Percentiles rank a stretch among this genome's conserved stretches.
Conservation (phyloP, 495 filamentous ascomycete genomes). For the Astrothelium subdiscretum region DNA sequence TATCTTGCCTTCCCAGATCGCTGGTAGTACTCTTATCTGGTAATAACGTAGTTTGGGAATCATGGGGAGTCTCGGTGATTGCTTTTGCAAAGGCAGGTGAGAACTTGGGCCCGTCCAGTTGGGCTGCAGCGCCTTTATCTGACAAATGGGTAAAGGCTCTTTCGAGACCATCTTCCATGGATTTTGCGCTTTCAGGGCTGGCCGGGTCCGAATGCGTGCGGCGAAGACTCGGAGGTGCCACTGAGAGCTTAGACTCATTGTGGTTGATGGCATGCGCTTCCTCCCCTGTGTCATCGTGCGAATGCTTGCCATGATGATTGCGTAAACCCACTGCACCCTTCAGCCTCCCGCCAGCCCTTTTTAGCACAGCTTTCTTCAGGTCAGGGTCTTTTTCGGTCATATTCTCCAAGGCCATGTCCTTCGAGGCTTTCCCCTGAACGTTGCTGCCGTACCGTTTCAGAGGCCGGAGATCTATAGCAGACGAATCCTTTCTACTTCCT, state of each 20-base stretch:
- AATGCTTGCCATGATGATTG: slow-evolving; percentile 32
- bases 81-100: slow-evolving; percentile 11
- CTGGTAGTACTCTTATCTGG: neutral
- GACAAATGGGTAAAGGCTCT: neutral
- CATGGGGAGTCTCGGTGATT: slow-evolving; percentile 15
- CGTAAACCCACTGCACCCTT: slow-evolving; percentile 65
- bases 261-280: neutral
- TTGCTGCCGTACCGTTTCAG: slow-evolving; percentile 32
- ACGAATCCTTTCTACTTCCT: slow-evolving; percentile 40
- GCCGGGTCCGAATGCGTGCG: neutral
- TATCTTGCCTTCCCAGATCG: slow-evolving; percentile 4
- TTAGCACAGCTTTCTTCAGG: slow-evolving; percentile 57
- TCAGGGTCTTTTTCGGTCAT: slow-evolving; percentile 52
- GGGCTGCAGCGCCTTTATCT: neutral
- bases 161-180: neutral
- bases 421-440: slow-evolving; percentile 21
- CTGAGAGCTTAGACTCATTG: neutral
- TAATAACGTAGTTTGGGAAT: slow-evolving; percentile 8
- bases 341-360: slow-evolving; percentile 67
- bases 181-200: neutral
- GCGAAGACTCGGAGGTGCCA: neutral
- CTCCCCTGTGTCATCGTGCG: slow-evolving; percentile 43
- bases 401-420: slow-evolving; percentile 33
- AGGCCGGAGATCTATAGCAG: slow-evolving; percentile 30
- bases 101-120: neutral